Base-by-base conservation (phyloP, 331 rosid species). In the Prunus yedoensis region DNA sequence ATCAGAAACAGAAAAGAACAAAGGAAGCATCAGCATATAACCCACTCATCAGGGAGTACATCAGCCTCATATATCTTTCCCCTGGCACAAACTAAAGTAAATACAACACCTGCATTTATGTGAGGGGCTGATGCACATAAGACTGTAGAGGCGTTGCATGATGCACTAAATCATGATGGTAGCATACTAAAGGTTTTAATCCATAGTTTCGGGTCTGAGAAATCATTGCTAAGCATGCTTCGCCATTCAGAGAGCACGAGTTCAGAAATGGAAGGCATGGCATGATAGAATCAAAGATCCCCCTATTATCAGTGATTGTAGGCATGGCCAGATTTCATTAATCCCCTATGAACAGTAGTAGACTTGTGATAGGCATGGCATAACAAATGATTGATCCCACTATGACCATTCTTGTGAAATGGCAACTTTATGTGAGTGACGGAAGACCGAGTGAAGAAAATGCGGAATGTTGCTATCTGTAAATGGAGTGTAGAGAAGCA, bases 91-190 rank as follows among this genome's bases (percentile, higher is more conserved):
- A 86, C 91, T 87, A 83, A 85, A 80, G 77, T 71, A 79, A 82
- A 82, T 87, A 92, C 96, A 91, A 92, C 95, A 95, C 99, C 99
- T 95, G 94, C 87, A 92, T 80, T 77, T 82, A 87, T 45, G 89
- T 52, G 92, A 85, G 85, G 76, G 88, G 83, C 96, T 84, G 97
- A 89, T 84, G 89, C 80, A 90, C 90, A 90, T 81, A 87, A 83
- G 85, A 93, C 88, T 64, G 99, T 87, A 85, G 97, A 87, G 87
- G 88, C 85, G 87, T 91, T 90, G 94, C 87, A 84, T 90, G 97
- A 85, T 76, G 91, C 87, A 92, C 85, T 85, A 92, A 88, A 82
- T 74, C 79, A 90, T 85, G 81, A 84, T 87, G 92, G 91, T 95
- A 84, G 94, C 93, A 87, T 76, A 85, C 82, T 83, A 83, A 92